Conservation (phyloP, 371 early-diverging fungal genomes). For the Mucor irregularis region DNA sequence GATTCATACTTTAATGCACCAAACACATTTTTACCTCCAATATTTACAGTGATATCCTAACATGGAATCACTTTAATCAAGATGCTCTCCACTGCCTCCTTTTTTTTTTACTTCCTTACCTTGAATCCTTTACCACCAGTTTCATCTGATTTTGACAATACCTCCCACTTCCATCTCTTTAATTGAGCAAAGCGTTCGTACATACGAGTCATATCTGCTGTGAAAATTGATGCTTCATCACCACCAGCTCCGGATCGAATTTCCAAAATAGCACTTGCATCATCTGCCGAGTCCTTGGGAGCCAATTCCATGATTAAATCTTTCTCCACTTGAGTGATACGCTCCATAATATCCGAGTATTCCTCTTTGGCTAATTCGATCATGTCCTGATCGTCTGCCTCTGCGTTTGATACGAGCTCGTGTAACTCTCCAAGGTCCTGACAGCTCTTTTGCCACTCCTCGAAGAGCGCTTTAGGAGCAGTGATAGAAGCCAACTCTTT, state of each 20-base stretch:
- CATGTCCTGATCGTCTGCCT: conserved; percentile 47
- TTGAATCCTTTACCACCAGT: conserved; percentile 58
- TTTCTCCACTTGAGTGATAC: conserved; percentile 39
- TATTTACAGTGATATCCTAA: conserved; percentile 63
- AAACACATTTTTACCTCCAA: conserved; percentile 74
- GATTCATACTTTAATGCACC: conserved; percentile 78
- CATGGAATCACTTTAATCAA: background rate
- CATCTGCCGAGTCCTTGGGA: conserved; percentile 68
- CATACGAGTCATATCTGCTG: conserved; percentile 74
- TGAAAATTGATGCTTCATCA: conserved; percentile 82
- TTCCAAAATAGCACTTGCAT: conserved; percentile 77
- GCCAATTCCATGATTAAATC: conserved; percentile 52
- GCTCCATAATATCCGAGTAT: conserved; percentile 33
- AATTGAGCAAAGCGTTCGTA: conserved; percentile 71
- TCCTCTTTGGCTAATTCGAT: conserved; percentile 62
- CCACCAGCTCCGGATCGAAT: conserved; percentile 85
- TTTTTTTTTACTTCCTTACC: conserved; percentile 31
- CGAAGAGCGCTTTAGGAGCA: conserved; percentile 28
- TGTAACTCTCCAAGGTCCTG: conserved; percentile 33
- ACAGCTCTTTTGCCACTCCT: conserved; percentile 36
- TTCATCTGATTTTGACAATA: conserved; percentile 55
- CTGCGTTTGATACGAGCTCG: conserved; percentile 19
- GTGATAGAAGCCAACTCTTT: conserved; percentile 38
- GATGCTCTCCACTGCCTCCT: background rate
- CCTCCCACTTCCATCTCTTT: conserved; percentile 72